Percentiles rank a stretch among this genome's conserved stretches.
Conservation (phyloP, 176 grass and related monocot species). For the Cymbopogon citratus region DNA sequence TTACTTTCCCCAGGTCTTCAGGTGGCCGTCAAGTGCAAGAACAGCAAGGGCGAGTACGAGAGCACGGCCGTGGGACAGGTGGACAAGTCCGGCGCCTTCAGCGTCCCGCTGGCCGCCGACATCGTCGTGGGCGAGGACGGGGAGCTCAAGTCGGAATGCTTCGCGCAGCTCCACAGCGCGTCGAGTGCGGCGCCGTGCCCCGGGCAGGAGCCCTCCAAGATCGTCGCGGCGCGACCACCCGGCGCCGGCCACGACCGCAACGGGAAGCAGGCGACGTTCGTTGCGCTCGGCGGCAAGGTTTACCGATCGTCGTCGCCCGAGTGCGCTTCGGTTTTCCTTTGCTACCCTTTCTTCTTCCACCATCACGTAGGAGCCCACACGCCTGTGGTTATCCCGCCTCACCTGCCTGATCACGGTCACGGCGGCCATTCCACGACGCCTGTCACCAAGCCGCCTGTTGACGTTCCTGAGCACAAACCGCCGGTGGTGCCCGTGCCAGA, state of each 20-base stretch:
- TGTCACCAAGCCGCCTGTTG: too few relatives aligned
- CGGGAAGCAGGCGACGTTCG: slow-evolving; percentile 31
- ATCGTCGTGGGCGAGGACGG: slow-evolving; percentile 16
- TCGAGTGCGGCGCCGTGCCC: slow-evolving; percentile 34
- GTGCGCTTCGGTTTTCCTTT: slow-evolving; percentile 42
- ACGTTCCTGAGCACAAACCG: too few relatives aligned
- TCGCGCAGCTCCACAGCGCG: slow-evolving; percentile 35
- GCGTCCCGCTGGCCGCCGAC: slow-evolving; percentile 18
- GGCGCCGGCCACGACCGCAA: background rate
- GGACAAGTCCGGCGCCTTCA: slow-evolving; percentile 37
- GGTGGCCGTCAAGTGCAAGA: slow-evolving; percentile 51
- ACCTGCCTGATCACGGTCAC: background rate
- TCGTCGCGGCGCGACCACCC: slow-evolving; percentile 27
- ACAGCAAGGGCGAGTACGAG: slow-evolving; percentile 33
- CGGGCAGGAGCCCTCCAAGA: slow-evolving; percentile 37
- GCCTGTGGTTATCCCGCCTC: background rate
- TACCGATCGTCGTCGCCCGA: slow-evolving; percentile 28
- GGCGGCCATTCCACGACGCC: background rate
- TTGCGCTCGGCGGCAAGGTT: slow-evolving; percentile 33
- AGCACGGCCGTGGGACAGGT: slow-evolving; percentile 29
- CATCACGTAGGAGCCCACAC: background rate
- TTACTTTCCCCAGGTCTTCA: slow-evolving; percentile 35
- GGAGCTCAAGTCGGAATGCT: slow-evolving; percentile 52
- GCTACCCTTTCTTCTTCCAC: slow-evolving; percentile 30
- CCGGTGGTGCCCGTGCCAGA: background rate